A percentile compares a stretch with the other conserved stretches of the same genome.
These are phyloP conservation scores for Ammopiptanthus mongolicus DNA, from an alignment of 306 rosid genomes.

Conservation along the genomic window DNA sequence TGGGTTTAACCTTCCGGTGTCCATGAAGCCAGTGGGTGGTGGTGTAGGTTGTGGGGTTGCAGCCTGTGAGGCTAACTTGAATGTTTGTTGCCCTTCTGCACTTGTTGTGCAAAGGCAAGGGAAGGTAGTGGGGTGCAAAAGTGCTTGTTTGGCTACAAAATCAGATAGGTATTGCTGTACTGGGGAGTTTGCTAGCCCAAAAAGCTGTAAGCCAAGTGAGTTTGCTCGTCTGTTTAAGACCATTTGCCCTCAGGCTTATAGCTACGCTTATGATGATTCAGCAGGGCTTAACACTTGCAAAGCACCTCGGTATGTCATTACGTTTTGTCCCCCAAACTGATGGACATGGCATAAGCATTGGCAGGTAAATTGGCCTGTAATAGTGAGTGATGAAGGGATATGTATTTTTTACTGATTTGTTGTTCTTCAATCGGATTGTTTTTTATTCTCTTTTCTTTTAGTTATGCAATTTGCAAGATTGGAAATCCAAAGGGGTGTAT, in stretches of 20 bases:
- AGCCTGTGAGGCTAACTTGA: conserved; percentile 45
- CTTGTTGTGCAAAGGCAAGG: conserved; percentile 34
- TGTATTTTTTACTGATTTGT: neutral
- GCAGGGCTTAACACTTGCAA: conserved; percentile 52
- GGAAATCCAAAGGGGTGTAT: neutral
- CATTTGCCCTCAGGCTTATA: conserved; percentile 56
- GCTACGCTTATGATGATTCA: conserved; percentile 60
- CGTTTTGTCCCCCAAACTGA: conserved; percentile 58
- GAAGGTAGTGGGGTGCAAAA: conserved; percentile 50
- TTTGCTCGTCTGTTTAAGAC: conserved; percentile 55
- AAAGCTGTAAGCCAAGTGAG: conserved; percentile 45
- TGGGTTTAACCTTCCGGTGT: conserved; percentile 46
- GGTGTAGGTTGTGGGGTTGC: conserved; percentile 36
- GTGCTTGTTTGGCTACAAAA: conserved; percentile 50
- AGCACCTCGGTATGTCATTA: conserved; percentile 47
- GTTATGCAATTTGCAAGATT: neutral
- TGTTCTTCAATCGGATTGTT: neutral
- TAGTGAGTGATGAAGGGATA: neutral
- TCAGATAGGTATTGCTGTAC: conserved; percentile 44
- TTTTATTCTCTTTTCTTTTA: neutral
- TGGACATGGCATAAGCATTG: neutral
- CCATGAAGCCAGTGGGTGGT: conserved; percentile 37
- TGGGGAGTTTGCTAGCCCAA: conserved; percentile 41
- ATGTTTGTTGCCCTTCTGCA: conserved; percentile 39
- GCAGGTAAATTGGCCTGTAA: neutral